Percentiles rank a stretch among this genome's conserved stretches.
Evolutionary conservation across 176 grass and related monocot genomes (phyloP).

Genomic region (Triticum monococcum): DNA sequence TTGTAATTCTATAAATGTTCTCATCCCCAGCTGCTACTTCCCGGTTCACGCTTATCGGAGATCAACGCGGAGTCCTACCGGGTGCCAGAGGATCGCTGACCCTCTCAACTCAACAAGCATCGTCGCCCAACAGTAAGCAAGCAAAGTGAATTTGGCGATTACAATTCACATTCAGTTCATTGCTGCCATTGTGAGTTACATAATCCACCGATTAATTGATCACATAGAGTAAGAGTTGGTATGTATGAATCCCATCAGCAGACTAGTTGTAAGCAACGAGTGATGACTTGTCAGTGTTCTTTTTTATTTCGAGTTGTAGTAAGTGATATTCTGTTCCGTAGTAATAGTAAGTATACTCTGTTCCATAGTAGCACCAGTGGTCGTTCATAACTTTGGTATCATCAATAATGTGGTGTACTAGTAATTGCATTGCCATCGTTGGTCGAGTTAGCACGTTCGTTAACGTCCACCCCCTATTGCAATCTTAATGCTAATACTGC

Average conservation of each 20-base stretch:
- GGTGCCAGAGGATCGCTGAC: constrained; percentile 60
- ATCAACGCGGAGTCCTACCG: constrained; percentile 72
- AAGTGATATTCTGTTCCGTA: no score
- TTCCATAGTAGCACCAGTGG: background rate
- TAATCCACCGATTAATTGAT: constrained; percentile 11
- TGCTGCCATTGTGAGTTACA: background rate
- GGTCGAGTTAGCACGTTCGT: no score
- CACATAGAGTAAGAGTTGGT: constrained; percentile 16
- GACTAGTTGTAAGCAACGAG: background rate
- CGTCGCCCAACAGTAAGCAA: background rate
- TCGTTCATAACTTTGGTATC: background rate
- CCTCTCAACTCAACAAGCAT: background rate
- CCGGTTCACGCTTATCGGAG: constrained; percentile 71
- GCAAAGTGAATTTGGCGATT: constrained; percentile 16
- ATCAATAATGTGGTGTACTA: background rate
- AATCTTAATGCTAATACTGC: no score
- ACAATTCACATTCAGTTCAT: background rate
- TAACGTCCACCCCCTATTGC: no score
- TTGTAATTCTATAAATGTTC: constrained; percentile 21
- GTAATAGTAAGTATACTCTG: no score
- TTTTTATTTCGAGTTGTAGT: background rate
- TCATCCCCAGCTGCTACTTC: constrained; percentile 48
- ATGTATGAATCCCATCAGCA: background rate
- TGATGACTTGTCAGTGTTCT: background rate
- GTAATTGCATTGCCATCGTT: no score